A percentile compares a stretch with the other conserved stretches of the same genome.
phyloP scores from a whole-genome alignment of 768 basidiomycete genomes.

The Boletus patriciae region DNA sequence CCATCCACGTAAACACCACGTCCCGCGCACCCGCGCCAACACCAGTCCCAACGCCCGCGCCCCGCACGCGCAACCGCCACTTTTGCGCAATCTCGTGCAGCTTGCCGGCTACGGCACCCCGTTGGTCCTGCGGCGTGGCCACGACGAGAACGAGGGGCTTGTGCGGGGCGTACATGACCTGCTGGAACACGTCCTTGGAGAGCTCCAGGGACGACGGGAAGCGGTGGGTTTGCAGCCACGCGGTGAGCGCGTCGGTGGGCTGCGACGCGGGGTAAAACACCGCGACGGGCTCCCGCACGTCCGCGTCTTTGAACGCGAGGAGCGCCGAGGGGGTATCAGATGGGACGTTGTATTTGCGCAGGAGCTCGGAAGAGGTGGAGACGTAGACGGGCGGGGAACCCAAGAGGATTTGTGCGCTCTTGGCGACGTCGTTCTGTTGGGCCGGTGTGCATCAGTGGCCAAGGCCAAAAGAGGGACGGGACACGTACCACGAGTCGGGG shows the following conservation, averaged over 20 bases:
- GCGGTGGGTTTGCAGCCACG: conserved; percentile 68
- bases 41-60: conserved; percentile 23
- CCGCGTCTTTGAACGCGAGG: conserved; percentile 64
- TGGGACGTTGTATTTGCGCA: conserved; percentile 37
- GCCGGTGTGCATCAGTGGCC: not conserved
- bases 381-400: conserved; percentile 51
- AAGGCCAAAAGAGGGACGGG: not conserved
- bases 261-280: conserved; percentile 31
- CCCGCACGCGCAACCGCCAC: conserved; percentile 47
- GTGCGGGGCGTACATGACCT: conserved; percentile 79
- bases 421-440: conserved; percentile 51
- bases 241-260: conserved; percentile 25
- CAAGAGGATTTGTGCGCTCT: conserved; percentile 51
- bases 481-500: conserved; percentile 34
- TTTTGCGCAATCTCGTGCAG: conserved; percentile 53
- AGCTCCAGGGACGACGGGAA: conserved; percentile 76
- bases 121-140: conserved; percentile 41
- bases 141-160: conserved; percentile 78
- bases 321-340: conserved; percentile 55
- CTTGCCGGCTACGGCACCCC: conserved; percentile 44
- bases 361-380: conserved; percentile 36
- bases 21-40: conserved; percentile 36
- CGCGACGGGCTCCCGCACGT: conserved; percentile 46
- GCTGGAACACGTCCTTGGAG: conserved; percentile 74
- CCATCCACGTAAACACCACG: conserved; percentile 90